Conservation (phyloP, 257 asterid species). For the Nicotiana sylvestris region DNA sequence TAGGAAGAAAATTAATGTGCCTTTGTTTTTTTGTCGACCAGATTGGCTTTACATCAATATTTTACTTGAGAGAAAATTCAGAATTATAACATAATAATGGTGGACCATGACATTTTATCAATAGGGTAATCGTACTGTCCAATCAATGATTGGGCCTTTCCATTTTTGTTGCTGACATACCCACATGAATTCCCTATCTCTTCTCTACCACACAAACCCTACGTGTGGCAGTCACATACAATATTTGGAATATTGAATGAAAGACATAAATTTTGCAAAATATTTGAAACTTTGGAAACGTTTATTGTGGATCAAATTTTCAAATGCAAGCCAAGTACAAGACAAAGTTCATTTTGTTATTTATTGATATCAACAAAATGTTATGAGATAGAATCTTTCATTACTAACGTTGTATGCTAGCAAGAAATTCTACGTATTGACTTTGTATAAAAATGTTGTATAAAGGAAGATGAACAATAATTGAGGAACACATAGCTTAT, state of each 20-base stretch:
- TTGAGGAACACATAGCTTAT: background rate
- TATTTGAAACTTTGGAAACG: background rate
- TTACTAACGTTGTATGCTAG: background rate
- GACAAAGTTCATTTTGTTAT: background rate
- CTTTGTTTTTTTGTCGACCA: background rate
- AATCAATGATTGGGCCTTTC: background rate
- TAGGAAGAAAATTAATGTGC: background rate
- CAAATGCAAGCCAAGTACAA: too few relatives aligned
- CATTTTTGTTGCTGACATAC: background rate
- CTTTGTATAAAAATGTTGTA: too few relatives aligned
- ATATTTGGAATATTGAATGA: background rate
- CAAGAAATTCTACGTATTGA: background rate
- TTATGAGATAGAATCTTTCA: too few relatives aligned
- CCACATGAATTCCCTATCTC: background rate
- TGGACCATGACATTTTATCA: background rate
- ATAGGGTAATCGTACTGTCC: background rate
- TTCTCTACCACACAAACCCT: background rate
- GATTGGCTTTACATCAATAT: background rate
- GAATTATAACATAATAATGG: background rate
- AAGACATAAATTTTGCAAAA: background rate
- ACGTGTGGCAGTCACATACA: too few relatives aligned
- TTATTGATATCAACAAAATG: too few relatives aligned
- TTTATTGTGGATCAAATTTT: too few relatives aligned
- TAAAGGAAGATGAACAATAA: background rate
- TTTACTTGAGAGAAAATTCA: background rate